Evolutionary conservation across 495 filamentous ascomycete genomes (phyloP), one percentile per base, ranked within the genome.

Genomic region (Penicillium desertorum): DNA sequence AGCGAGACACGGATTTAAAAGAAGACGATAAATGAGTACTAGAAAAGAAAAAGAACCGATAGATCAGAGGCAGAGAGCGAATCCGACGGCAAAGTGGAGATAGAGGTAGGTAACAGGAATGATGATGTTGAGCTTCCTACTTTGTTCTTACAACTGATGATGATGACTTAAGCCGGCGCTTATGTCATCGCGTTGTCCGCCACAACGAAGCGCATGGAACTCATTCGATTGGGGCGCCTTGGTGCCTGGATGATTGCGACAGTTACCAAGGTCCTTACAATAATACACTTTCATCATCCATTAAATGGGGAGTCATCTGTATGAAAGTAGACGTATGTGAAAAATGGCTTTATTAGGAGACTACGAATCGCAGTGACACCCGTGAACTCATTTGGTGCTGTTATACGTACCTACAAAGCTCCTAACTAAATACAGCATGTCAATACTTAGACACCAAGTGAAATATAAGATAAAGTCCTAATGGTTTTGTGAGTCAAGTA

Each of bases 181-280:
- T 67, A 70, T 63, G 61, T 65, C 67, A 62, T 51, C 58, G 36
- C 30, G 32, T 14, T 41, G 47, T 55, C 66, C 69, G 65, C 68
- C 68, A 68, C 68, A 62, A 61, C 68, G 71, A 76, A 77, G 58
- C 66, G 54, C 43, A 77, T 76, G 73, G 74, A 77, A 77, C 54
- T 69, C 62, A 57, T 67, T 74, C 67, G 72, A 69, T 67, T 22
- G 29, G 27, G 45, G n/a, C 23, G 60, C 62, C 57, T 63, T 45
- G 30, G n/a, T 70, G 68, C 68, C 70, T 73, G 39, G 60, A 10
- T 44, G 9, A 11, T 22, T 44, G n/a, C 41, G 10, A 45, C 42
- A 45, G 16, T 37, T 37, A n/a, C 36, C 36, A 7, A 57, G 46
- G 56, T 48, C 45, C 30, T 29, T 23, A 8, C 5, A 37, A 37